Percentiles rank a stretch among this genome's conserved stretches.
These are phyloP conservation scores for Tetradesmus obliquus DNA, from an alignment of 139 green algal genomes.

Conservation along the genomic window DNA sequence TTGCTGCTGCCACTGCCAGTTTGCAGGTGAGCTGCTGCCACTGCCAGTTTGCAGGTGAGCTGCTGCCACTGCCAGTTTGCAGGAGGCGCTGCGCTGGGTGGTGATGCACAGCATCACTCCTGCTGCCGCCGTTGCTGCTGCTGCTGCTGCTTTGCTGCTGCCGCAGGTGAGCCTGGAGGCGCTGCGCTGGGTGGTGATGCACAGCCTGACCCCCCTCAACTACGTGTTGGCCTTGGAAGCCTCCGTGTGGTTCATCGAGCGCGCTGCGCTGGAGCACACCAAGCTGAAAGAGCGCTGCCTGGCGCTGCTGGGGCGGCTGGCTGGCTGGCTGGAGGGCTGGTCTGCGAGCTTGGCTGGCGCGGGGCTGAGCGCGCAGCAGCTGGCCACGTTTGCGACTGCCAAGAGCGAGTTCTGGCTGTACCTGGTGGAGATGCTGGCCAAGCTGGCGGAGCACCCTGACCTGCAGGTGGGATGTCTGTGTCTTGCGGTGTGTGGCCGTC, in stretches of 20 bases:
- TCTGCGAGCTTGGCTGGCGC: constrained; percentile 32
- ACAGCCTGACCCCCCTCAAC: constrained; percentile 64
- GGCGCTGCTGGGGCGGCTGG: constrained; percentile 13
- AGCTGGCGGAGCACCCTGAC: constrained; percentile 48
- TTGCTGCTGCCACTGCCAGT: too few relatives aligned
- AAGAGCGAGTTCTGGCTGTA: constrained; percentile 52
- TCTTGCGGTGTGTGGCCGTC: neutral
- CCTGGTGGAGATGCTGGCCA: constrained; percentile 48
- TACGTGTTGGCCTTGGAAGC: constrained; percentile 66
- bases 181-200: constrained; percentile 52
- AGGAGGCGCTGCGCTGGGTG: too few relatives aligned
- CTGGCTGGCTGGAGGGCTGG: constrained; percentile 50
- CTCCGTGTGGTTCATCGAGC: constrained; percentile 61
- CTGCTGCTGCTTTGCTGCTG: neutral
- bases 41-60: neutral
- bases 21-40: neutral
- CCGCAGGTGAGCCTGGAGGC: constrained; percentile 27
- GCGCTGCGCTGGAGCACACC: too few relatives aligned
- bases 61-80: neutral
- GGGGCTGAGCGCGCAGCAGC: constrained; percentile 26
- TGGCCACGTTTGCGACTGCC: constrained; percentile 37
- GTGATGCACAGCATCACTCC: neutral
- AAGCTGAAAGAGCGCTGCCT: constrained; percentile 26
- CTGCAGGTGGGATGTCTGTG: constrained; percentile 41
- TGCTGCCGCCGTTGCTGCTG: neutral